Conservation (phyloP, 2,329 filamentous ascomycete genomes). For the Metarhizium rileyi region DNA sequence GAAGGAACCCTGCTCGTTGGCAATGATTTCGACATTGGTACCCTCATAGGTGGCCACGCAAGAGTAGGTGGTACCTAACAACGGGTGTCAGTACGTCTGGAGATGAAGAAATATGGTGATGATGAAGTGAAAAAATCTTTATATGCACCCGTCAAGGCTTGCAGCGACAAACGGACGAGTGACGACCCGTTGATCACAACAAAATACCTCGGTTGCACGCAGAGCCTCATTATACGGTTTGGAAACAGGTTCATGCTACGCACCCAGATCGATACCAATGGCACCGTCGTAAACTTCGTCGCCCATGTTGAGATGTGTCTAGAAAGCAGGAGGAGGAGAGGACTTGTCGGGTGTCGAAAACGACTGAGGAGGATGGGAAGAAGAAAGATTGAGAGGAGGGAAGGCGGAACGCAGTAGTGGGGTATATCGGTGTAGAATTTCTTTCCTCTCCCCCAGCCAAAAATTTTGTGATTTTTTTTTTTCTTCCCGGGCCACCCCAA, state of each 20-base stretch:
- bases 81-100: neutral
- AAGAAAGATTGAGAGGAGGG: constrained; percentile 15
- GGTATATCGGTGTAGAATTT: constrained; percentile 28
- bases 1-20: constrained; percentile 99
- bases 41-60: constrained; percentile 99
- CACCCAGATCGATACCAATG: constrained; percentile 99
- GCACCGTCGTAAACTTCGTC: constrained; percentile 99
- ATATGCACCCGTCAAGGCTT: neutral
- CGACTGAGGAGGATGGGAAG: constrained; percentile 15
- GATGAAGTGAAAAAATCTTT: constrained; percentile 1
- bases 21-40: constrained; percentile 99
- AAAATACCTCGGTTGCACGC: neutral
- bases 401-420: constrained; percentile 19
- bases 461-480: constrained; percentile 24
- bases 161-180: constrained; percentile 3
- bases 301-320: constrained; percentile 58
- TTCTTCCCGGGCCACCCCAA: constrained; percentile 17
- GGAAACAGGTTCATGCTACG: constrained; percentile 23
- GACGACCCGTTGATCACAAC: neutral
- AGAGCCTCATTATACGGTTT: neutral
- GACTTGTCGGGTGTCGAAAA: constrained; percentile 7
- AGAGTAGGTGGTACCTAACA: constrained; percentile 95
- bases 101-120: neutral
- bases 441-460: constrained; percentile 18
- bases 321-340: constrained; percentile 14